Evolutionary conservation across 441 rosid species (phyloP).

Genomic region (Euphorbia celastroides): DNA sequence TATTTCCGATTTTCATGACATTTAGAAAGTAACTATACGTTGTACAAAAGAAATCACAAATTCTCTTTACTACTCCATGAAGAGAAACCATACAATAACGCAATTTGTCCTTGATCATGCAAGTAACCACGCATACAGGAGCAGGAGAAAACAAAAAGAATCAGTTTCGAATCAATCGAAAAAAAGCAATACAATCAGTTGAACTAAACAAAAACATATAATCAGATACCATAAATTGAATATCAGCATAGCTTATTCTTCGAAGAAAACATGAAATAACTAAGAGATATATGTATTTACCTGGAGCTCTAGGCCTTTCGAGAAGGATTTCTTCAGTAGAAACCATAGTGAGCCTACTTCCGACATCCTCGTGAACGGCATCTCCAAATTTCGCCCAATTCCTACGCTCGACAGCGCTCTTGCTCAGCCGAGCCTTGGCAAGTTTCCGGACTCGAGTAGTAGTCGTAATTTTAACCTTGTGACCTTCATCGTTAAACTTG

Average conservation of each 20-base stretch:
- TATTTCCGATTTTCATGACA: too few relatives aligned
- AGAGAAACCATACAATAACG: not conserved
- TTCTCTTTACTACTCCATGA: not conserved
- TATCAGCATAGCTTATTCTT: not conserved
- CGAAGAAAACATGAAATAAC: not conserved
- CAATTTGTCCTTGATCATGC: not conserved
- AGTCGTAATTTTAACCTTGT: conserved; percentile 62
- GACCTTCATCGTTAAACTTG: conserved; percentile 65
- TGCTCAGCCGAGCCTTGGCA: conserved; percentile 57
- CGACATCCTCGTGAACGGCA: conserved; percentile 68
- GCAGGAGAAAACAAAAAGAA: too few relatives aligned
- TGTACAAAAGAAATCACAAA: too few relatives aligned
- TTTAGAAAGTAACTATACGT: too few relatives aligned
- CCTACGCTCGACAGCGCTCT: conserved; percentile 63
- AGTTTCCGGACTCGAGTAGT: conserved; percentile 59
- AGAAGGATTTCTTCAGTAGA: conserved; percentile 78
- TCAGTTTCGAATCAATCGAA: not conserved
- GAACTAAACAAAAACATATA: not conserved
- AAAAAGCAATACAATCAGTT: not conserved
- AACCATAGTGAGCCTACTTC: conserved; percentile 66
- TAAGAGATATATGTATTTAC: conserved; percentile 18
- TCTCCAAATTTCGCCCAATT: conserved; percentile 80
- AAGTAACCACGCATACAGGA: not conserved
- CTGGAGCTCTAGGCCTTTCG: conserved; percentile 68
- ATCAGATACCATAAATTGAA: not conserved